Evolutionary conservation across 371 early-diverging fungal genomes (phyloP), one percentile per base, ranked within the genome.

Genomic region (Mortierella sp.): DNA sequence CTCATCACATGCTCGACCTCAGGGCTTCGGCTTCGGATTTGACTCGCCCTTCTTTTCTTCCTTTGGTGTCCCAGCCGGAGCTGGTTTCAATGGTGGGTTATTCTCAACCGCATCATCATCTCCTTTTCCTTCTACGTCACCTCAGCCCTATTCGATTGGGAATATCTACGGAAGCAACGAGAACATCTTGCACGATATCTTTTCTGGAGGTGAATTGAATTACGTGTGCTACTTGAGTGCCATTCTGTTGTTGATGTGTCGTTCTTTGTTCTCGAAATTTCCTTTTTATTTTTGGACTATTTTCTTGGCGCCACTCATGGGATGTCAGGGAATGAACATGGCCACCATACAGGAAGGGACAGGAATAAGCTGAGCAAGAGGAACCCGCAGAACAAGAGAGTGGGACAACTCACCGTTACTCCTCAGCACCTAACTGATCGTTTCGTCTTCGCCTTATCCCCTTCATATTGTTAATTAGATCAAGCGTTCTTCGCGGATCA

Each of bases 401-500:
- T 47, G 19, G n/a, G 34, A 16, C 48, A 28, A n/a, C 52, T 45
- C 6, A 24, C 24, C 7, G 54, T 13, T 31, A 16, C 24, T 2
- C 55, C 54, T 26, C 28, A 47, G n/a, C n/a, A 38, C 42, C 5
- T 19, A 26, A n/a, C 73, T 73, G 47, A 71, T 42, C 48, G 21
- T 4, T 5, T 58, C 38, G 24, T 21, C 38, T 45, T n/a, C 21
- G 7, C 34, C 60, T 24, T 48, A 54, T 58, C 24, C 65, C 3
- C 31, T 7, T 19, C 54, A 54, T 34, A 3, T 34, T 34, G 7
- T 3, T 38, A 34, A 34, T 42, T 80, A 84, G 84, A 84, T 28
- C 76, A 80, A 65, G 71, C 78, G 5, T 81, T 78, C 48, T 81
- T 81, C 65, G 76, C 79, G 42, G 38, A 31, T 38, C 84, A 84